Base-by-base conservation (phyloP, 371 early-diverging fungal genomes). In the Mucor saturninus region DNA sequence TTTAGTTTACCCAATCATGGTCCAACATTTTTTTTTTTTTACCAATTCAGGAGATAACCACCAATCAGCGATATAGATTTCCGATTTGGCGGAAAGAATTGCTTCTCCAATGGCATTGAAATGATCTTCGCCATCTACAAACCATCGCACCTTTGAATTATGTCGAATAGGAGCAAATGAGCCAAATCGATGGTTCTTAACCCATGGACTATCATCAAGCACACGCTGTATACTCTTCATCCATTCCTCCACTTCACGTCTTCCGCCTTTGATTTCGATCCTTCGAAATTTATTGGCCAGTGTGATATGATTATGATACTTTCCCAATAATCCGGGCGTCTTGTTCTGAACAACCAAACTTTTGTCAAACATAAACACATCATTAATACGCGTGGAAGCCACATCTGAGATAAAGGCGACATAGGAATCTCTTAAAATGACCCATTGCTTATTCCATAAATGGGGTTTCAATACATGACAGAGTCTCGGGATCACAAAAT, bases 41-140 rank as follows among this genome's bases (percentile, higher is more conserved):
- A 80, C 80, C 59, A 77, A 52, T 68, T 80, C 77, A 21, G 75
- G 77, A 21, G 77, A 77, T 38, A 77, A 57, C 78, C 78, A 74
- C 81, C 81, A 77, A 62, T 81, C 75, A 14, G 77, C 78, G 59
- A 96, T 95, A 71, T 88, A 95, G 35, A 95, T 92, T 58, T 85
- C 86, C 14, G 83, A 81, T 64, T 88, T 89, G 29, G 96, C 95
- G 26, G 85, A 82, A 54, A 87, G 67, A 58, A 96, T 80, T 14
- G 92, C 91, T 56, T 92, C 97, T 26, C 81, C 86, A 58, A 96
- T 79, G 0, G 89, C 89, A 61, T 84, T 81, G 60, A 93, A 94
- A 70, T 95, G 94, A 67, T 91, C 91, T 75, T 89, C 87, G 49
- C 88, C 95, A 65, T 95, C 95, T 5, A 95, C 86, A 76, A 87